A percentile compares a stretch with the other conserved stretches of the same genome.
phyloP scores from a whole-genome alignment of 495 filamentous ascomycete species.

The Penicillium simplicissimum region DNA sequence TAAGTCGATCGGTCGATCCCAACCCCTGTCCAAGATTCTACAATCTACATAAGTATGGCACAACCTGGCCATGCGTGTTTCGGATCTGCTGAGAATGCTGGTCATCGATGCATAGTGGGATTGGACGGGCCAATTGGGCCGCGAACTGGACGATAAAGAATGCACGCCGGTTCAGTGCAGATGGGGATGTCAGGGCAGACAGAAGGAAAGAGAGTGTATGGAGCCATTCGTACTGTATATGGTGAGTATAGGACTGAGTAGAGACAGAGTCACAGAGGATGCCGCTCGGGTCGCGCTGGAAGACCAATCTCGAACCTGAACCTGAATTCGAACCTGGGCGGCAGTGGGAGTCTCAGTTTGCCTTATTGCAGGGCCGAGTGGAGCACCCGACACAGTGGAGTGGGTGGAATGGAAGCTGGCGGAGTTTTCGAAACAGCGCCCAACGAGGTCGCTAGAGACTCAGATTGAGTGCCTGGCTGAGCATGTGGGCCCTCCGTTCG shows the following conservation, averaged over 20 bases:
- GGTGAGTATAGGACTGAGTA: no score
- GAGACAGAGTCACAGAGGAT: not conserved
- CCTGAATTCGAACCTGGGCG: not conserved
- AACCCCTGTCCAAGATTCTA: not conserved
- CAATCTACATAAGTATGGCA: not conserved
- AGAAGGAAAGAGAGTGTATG: no score
- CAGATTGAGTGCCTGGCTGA: slow-evolving; percentile 20
- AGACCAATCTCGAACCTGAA: not conserved
- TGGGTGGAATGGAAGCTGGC: slow-evolving; percentile 7
- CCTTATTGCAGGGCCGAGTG: slow-evolving; percentile 29
- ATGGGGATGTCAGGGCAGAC: not conserved
- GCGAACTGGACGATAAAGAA: slow-evolving; percentile 8
- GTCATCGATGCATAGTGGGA: slow-evolving; percentile 24
- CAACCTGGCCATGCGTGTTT: slow-evolving; percentile 26
- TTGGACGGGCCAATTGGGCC: slow-evolving; percentile 16
- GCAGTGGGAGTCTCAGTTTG: slow-evolving; percentile 21
- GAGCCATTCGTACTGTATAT: no score
- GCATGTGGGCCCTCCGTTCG: slow-evolving; percentile 2
- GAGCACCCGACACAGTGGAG: slow-evolving; percentile 13
- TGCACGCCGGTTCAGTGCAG: slow-evolving; percentile 5
- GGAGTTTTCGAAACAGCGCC: slow-evolving; percentile 4
- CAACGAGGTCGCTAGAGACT: slow-evolving; percentile 4
- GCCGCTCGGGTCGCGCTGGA: not conserved
- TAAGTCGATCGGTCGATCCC: slow-evolving; percentile 19
- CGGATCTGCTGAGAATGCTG: slow-evolving; percentile 30